phyloP scores from a whole-genome alignment of 139 green algal genomes.

The Spirogloea muscicola region DNA sequence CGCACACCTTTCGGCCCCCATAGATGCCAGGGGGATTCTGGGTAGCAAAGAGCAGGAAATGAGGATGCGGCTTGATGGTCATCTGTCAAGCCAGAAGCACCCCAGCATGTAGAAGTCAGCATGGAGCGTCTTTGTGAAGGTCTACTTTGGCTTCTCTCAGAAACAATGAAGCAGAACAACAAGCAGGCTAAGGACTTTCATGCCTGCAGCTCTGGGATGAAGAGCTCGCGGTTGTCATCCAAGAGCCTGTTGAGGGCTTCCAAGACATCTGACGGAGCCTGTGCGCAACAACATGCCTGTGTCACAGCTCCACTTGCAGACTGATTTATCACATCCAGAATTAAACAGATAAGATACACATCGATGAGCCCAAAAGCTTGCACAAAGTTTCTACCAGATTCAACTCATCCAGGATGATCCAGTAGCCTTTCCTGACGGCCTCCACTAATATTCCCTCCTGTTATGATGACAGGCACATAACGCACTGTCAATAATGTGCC shows the following conservation, averaged over 20 bases:
- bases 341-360: conserved; percentile 1
- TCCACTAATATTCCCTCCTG: conserved; percentile 89
- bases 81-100: conserved; percentile 51
- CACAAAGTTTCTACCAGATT: conserved; percentile 74
- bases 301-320: background rate
- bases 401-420: conserved; percentile 97
- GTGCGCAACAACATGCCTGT: background rate
- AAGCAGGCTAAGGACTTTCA: too few relatives aligned
- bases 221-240: conserved; percentile 98
- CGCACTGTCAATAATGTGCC: background rate
- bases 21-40: conserved; percentile 93
- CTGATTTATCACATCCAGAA: conserved; percentile 1
- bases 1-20: conserved; percentile 81
- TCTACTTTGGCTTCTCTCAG: too few relatives aligned
- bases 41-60: conserved; percentile 99
- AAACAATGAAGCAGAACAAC: too few relatives aligned
- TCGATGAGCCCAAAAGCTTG: background rate
- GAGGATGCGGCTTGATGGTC: conserved; percentile 84
- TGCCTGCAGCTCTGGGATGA: conserved; percentile 88
- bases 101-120: background rate
- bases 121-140: too few relatives aligned
- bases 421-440: conserved; percentile 81
- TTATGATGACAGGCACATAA: conserved; percentile 56
- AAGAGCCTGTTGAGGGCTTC: conserved; percentile 97
- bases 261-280: conserved; percentile 62